Evolutionary conservation across 495 filamentous ascomycete species (phyloP).

Genomic region (Neurospora sp.): DNA sequence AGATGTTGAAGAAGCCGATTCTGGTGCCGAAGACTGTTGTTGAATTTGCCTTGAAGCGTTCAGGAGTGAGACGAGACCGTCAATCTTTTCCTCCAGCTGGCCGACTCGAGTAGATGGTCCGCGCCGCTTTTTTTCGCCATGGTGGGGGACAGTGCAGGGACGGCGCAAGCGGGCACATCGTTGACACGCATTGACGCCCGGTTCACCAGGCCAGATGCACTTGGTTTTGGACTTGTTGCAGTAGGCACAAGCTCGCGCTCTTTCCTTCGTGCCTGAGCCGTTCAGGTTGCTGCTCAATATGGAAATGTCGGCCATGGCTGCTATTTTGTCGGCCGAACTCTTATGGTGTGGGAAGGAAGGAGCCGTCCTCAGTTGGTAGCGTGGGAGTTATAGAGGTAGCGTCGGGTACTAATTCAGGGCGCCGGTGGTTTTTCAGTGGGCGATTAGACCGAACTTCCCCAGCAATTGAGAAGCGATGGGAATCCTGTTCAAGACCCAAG

Average conservation of each 20-base stretch:
- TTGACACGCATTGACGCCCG: slow-evolving; percentile 1
- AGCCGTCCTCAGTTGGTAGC: not conserved
- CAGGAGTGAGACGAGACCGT: slow-evolving; percentile 21
- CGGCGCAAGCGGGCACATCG: slow-evolving; percentile 3
- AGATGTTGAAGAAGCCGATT: not conserved
- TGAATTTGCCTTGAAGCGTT: slow-evolving; percentile 12
- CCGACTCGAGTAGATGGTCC: slow-evolving; percentile 13
- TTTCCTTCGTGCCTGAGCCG: not conserved
- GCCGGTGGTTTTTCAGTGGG: not conserved
- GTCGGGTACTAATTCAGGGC: not conserved
- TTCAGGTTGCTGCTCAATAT: not conserved
- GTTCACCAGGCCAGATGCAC: slow-evolving; percentile 9
- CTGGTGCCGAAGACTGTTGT: slow-evolving; percentile 3
- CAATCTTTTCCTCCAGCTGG: slow-evolving; percentile 23
- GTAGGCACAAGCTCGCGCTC: slow-evolving; percentile 6
- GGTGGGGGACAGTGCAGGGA: slow-evolving; percentile 1
- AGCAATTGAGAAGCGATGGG: not conserved
- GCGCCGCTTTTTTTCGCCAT: not conserved
- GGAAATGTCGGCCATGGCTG: slow-evolving; percentile 3
- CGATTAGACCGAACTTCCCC: not conserved
- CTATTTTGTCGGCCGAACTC: not conserved
- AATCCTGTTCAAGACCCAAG: not conserved
- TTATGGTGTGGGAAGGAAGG: not conserved
- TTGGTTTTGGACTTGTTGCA: slow-evolving; percentile 14
- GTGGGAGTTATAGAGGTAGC: not conserved